These are phyloP conservation scores for Calonectria hongkongensis DNA, from an alignment of 2,329 filamentous ascomycete species.

Conservation along the genomic window DNA sequence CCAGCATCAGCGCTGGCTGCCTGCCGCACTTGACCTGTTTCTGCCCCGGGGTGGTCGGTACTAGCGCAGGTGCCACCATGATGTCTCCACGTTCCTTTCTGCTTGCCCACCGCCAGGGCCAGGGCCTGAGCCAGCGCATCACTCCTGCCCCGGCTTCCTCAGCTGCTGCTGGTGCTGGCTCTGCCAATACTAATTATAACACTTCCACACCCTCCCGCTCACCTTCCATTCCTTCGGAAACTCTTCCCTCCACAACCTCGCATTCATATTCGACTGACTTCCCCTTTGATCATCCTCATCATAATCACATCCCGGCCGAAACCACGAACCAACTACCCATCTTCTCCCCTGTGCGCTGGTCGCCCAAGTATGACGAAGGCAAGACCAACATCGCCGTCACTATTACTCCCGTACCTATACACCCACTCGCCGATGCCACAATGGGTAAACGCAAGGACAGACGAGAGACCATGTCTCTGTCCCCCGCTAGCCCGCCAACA, in stretches of 20 bases:
- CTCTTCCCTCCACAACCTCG: constrained; percentile 37
- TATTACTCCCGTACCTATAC: constrained; percentile 49
- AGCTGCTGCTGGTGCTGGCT: constrained; percentile 39
- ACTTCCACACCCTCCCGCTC: constrained; percentile 48
- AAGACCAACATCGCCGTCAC: constrained; percentile 52
- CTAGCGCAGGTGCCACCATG: constrained; percentile 52
- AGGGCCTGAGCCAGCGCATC: constrained; percentile 44
- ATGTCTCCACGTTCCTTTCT: constrained; percentile 56
- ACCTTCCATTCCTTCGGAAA: constrained; percentile 43
- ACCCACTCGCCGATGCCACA: constrained; percentile 53
- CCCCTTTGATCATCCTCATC: not conserved
- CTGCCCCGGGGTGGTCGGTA: constrained; percentile 44
- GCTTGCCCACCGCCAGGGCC: constrained; percentile 51
- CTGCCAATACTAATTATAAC: constrained; percentile 45
- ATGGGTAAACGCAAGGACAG: constrained; percentile 61
- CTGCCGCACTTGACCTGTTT: constrained; percentile 47
- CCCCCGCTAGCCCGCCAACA: constrained; percentile 55
- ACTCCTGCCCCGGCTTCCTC: constrained; percentile 43
- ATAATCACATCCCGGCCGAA: constrained; percentile 22
- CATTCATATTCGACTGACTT: constrained; percentile 30
- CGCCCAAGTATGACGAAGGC: constrained; percentile 57
- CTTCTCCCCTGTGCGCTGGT: constrained; percentile 50
- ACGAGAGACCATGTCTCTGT: constrained; percentile 54
- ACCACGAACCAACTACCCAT: constrained; percentile 35
- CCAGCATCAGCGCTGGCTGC: constrained; percentile 30